Evolutionary conservation across 148 eudicot species (phyloP), one percentile per base, ranked within the genome.

Genomic region (Rhododendron ovatum): DNA sequence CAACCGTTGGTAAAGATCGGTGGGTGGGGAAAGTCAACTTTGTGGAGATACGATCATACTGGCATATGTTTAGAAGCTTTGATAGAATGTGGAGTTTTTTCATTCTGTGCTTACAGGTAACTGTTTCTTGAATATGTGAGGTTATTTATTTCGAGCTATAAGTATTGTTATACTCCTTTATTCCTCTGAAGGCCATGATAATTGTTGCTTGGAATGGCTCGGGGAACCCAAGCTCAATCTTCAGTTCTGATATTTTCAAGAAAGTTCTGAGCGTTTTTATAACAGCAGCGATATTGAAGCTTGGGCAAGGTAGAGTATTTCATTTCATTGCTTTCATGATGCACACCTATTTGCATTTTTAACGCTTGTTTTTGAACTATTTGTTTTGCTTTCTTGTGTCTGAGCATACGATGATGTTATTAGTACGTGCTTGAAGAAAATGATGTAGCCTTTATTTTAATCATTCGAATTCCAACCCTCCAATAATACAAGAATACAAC

Each of bases 21-120:
- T 94, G 99, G 98, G 90, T 95, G 85, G 99, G 98, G 47, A 98
- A 98, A 92, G 99, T 95, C 73, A 96, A 95, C 90, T 98, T 95
- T 89, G 98, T 98, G 82, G 99, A 98, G 90, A 96, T 98, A 67
- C 95, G 99, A 74, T 88, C 99, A 2, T 98, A 89, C 91, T 94
- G 95, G 95, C 98, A 98, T 86, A 90, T 98, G 78, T 98, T 98
- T 85, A 92, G 99, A 92, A 98, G 99, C 93, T 98, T 98, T 86
- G 98, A 98, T 87, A 90, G 99, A 87, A 92, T 98, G 98, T 98
- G 99, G 99, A 93, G 95, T 87, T 98, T 98, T 86, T 93, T 95
- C 65, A 92, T 95, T 82, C 89, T 98, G 90, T 94, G 98, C 89
- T 89, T 98, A 87, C 99, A 98, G 99, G 99, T 90, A 88, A 86